A percentile compares a stretch with the other conserved stretches of the same genome.
Evolutionary conservation across 169 alveolate genomes (phyloP).

Genomic region (Theileria luwenshuni): DNA sequence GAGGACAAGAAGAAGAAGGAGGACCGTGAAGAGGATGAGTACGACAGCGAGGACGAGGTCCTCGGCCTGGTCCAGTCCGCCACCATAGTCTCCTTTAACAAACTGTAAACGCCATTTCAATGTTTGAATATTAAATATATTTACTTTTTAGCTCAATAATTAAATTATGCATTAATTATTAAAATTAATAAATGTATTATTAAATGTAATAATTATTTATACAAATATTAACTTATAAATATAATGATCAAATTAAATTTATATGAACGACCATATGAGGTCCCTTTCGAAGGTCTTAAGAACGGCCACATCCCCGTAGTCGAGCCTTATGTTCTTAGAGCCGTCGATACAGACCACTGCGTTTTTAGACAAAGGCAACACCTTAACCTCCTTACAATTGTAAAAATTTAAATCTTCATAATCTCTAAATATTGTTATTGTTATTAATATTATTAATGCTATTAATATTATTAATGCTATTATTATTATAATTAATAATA

Average conservation of each 20-base stretch:
- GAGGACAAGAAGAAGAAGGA: slow-evolving; percentile 70
- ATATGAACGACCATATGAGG: slow-evolving; percentile 55
- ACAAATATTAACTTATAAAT: slow-evolving; percentile 2
- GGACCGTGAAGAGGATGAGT: slow-evolving; percentile 63
- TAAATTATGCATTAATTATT: too few relatives aligned
- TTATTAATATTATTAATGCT: too few relatives aligned
- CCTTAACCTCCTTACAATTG: slow-evolving; percentile 56
- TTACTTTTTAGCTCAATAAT: too few relatives aligned
- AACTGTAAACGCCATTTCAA: slow-evolving; percentile 71
- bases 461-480: too few relatives aligned
- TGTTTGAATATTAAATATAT: too few relatives aligned
- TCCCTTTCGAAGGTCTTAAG: slow-evolving; percentile 58
- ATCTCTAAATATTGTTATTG: too few relatives aligned
- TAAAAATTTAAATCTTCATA: slow-evolving; percentile 46
- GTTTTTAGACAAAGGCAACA: slow-evolving; percentile 54
- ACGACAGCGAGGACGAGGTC: slow-evolving; percentile 76
- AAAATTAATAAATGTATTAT: slow-evolving; percentile 9
- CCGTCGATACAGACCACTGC: slow-evolving; percentile 57
- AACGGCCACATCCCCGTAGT: slow-evolving; percentile 66
- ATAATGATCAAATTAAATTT: background rate
- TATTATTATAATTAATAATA: slow-evolving; percentile 29
- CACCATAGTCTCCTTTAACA: slow-evolving; percentile 84
- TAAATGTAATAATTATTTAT: background rate
- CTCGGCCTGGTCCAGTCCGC: slow-evolving; percentile 85
- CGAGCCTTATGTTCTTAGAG: slow-evolving; percentile 47